Percentiles rank a stretch among this genome's conserved stretches.
Conservation (phyloP, 768 basidiomycete genomes). For the Sporobolomyces roseus region DNA sequence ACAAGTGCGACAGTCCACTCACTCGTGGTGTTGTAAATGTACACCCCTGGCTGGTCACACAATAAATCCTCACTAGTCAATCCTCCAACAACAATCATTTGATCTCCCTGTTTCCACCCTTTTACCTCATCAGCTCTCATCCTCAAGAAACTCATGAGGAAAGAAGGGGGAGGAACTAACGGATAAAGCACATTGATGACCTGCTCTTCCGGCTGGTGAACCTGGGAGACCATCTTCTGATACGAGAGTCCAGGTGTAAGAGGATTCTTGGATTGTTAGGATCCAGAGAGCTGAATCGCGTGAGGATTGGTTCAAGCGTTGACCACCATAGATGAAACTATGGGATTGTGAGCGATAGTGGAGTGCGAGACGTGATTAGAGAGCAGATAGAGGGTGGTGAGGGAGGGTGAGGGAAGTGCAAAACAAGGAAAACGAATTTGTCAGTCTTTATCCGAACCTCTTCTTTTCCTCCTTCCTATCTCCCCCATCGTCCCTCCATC, state of each 20-base stretch:
- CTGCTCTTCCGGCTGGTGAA: slow-evolving; percentile 35
- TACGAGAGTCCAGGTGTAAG: slow-evolving; percentile 37
- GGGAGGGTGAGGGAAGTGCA: too few relatives aligned
- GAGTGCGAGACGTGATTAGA: too few relatives aligned
- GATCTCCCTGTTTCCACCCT: slow-evolving; percentile 14
- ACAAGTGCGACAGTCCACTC: too few relatives aligned
- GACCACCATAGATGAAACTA: slow-evolving; percentile 37
- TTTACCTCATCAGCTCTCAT: too few relatives aligned
- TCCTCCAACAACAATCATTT: slow-evolving; percentile 41
- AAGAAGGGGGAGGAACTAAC: background rate
- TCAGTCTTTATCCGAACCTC: too few relatives aligned
- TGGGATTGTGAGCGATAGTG: too few relatives aligned
- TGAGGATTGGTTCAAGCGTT: slow-evolving; percentile 36
- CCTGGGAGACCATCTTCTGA: slow-evolving; percentile 23
- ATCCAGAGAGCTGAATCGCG: slow-evolving; percentile 38
- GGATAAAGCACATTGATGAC: slow-evolving; percentile 24
- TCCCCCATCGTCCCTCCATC: too few relatives aligned
- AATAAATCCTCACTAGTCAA: slow-evolving; percentile 28
- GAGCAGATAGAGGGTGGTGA: too few relatives aligned
- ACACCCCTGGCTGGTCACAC: slow-evolving; percentile 42
- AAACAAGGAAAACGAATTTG: too few relatives aligned
- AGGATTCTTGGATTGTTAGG: slow-evolving; percentile 29
- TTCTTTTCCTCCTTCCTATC: too few relatives aligned
- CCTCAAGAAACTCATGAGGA: background rate
- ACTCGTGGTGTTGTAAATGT: slow-evolving; percentile 22